phyloP scores from a whole-genome alignment of 73 alveolate genomes.

The Halteria grandinella region DNA sequence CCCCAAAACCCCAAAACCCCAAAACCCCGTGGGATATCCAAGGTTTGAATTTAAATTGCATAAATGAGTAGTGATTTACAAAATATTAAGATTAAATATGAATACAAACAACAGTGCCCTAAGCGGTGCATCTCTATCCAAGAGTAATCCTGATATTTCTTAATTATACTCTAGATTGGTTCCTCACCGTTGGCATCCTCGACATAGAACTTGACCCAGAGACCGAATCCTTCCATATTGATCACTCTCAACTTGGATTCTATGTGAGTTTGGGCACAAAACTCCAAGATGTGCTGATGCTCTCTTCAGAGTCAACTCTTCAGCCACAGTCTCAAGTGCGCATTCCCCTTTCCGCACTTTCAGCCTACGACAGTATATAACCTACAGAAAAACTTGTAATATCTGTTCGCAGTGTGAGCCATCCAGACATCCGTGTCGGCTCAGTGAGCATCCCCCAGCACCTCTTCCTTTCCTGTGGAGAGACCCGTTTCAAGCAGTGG shows the following conservation, averaged over 20 bases:
- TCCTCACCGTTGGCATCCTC: not conserved
- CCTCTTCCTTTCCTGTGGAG: constrained; percentile 22
- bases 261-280: constrained; percentile 46
- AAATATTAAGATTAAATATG: not conserved
- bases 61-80: not conserved
- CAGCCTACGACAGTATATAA: too few relatives aligned
- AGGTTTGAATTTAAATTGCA: too few relatives aligned
- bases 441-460: constrained; percentile 56
- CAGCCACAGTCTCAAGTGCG: constrained; percentile 38
- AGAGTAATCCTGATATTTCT: not conserved
- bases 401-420: constrained; percentile 20
- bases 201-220: constrained; percentile 28
- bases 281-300: constrained; percentile 65
- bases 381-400: constrained; percentile 3
- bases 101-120: not conserved
- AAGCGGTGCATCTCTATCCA: too few relatives aligned
- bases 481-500: constrained; percentile 48
- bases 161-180: not conserved
- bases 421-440: constrained; percentile 51
- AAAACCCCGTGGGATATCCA: too few relatives aligned
- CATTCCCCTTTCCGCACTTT: too few relatives aligned
- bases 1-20: constrained; percentile 55
- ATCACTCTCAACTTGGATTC: constrained; percentile 60
- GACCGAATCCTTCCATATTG: constrained; percentile 6
- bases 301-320: constrained; percentile 36